A percentile compares a stretch with the other conserved stretches of the same genome.
These are phyloP conservation scores for Spathaspora boniae DNA, from an alignment of 805 yeast genomes.

Conservation along the genomic window DNA sequence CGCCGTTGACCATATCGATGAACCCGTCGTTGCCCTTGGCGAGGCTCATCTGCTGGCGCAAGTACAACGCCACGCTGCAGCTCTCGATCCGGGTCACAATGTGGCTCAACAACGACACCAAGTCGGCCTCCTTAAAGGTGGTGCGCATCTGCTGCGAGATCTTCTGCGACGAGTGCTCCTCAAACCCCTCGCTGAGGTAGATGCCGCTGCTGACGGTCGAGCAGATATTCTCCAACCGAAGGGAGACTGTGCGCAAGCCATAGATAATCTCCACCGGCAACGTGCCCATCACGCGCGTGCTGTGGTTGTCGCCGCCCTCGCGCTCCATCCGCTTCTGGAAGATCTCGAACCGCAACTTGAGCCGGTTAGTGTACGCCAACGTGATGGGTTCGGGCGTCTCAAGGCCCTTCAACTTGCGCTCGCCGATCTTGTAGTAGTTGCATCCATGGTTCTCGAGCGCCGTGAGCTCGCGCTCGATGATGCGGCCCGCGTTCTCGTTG, in stretches of 20 bases:
- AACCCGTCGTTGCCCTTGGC: slow-evolving; percentile 20
- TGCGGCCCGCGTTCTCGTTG: slow-evolving; percentile 45
- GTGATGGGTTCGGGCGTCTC: slow-evolving; percentile 90
- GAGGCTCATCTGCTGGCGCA: slow-evolving; percentile 30
- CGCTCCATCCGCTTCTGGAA: slow-evolving; percentile 25
- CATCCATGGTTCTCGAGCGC: slow-evolving; percentile 69
- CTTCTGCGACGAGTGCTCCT: slow-evolving; percentile 22
- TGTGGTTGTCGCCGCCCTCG: slow-evolving; percentile 20
- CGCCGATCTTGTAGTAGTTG: slow-evolving; percentile 69
- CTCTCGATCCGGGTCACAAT: slow-evolving; percentile 68
- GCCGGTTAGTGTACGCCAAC: slow-evolving; percentile 64
- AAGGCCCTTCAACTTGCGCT: slow-evolving; percentile 85
- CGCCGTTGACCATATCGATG: slow-evolving; percentile 17
- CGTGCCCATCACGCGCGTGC: slow-evolving; percentile 36
- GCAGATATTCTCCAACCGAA: slow-evolving; percentile 57
- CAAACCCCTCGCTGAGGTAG: slow-evolving; percentile 23
- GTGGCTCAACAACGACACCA: slow-evolving; percentile 58
- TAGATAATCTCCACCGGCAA: slow-evolving; percentile 44
- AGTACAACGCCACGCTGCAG: slow-evolving; percentile 36
- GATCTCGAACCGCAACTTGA: slow-evolving; percentile 57
- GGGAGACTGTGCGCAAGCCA: slow-evolving; percentile 50
- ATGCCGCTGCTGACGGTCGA: slow-evolving; percentile 47
- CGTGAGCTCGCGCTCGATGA: slow-evolving; percentile 61
- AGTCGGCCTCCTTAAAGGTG: slow-evolving; percentile 33
- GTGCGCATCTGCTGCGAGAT: slow-evolving; percentile 17